Conservation (phyloP, 192 early-diverging fungal genomes). For the Spizellomyces punctatus region DNA sequence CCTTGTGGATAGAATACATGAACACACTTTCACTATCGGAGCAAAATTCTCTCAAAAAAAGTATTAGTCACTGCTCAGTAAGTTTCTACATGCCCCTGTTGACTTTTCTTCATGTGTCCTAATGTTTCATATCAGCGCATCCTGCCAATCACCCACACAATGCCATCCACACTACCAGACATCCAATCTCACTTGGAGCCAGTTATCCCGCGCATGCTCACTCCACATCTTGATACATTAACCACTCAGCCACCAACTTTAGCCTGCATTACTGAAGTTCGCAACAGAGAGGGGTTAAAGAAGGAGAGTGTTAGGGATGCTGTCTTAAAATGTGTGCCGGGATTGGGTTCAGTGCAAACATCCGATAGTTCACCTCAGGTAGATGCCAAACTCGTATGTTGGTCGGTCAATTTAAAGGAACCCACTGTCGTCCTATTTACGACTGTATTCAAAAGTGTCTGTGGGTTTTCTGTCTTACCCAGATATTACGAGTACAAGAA, state of each 20-base stretch:
- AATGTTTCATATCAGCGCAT: constrained; percentile 2
- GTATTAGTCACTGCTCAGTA: background rate
- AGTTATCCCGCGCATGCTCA: constrained; percentile 1
- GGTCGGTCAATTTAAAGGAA: constrained; percentile 40
- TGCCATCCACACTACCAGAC: constrained; percentile 1
- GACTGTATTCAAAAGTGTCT: constrained; percentile 51
- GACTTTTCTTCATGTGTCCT: constrained; percentile 6
- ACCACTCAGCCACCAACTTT: constrained; percentile 25
- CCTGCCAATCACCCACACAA: constrained; percentile 1
- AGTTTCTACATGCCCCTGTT: background rate
- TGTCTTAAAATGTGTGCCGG: constrained; percentile 10
- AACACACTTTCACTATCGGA: background rate
- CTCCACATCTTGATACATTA: constrained; percentile 7
- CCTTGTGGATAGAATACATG: constrained; percentile 15
- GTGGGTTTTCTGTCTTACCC: constrained; percentile 44
- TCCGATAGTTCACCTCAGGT: background rate
- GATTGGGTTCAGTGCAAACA: background rate
- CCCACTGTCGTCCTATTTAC: constrained; percentile 48
- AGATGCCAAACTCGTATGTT: constrained; percentile 24
- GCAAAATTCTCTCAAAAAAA: background rate
- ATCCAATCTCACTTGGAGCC: background rate
- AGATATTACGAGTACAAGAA: constrained; percentile 47
- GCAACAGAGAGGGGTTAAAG: constrained; percentile 41
- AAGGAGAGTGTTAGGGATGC: constrained; percentile 7
- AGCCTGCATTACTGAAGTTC: constrained; percentile 46